Evolutionary conservation across 176 grass and related monocot species (phyloP).

Genomic region (Aegilops speltoides): DNA sequence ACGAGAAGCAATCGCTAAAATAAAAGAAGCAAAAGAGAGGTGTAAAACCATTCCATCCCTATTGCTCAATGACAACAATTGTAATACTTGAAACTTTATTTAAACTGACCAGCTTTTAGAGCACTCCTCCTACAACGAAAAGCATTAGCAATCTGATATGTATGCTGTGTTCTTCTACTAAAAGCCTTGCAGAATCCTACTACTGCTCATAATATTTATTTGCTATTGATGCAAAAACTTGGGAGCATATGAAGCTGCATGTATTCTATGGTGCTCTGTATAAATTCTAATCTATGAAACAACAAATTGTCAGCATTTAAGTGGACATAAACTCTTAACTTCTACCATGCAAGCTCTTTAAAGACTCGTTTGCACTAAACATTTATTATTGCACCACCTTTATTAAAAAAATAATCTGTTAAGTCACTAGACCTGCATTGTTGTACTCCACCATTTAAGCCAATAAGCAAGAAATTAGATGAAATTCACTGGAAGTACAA

Average conservation of each 20-base stretch:
- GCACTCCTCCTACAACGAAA: neutral
- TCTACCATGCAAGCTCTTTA: neutral
- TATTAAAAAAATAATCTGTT: neutral
- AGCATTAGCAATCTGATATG: neutral
- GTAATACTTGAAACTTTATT: neutral
- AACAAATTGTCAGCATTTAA: neutral
- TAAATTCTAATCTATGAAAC: neutral
- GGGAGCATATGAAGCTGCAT: neutral
- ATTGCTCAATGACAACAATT: neutral
- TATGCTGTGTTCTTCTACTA: neutral
- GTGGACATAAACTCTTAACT: constrained; percentile 2
- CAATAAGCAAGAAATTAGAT: neutral
- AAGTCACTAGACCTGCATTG: neutral
- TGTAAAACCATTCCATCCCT: neutral
- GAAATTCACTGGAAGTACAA: neutral
- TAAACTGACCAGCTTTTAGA: neutral
- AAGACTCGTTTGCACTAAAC: neutral
- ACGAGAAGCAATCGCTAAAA: constrained; percentile 6
- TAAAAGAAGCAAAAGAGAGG: neutral
- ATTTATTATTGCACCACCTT: neutral
- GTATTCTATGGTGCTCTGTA: neutral
- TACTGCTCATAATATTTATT: neutral
- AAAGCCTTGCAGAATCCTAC: neutral
- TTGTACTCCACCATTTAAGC: neutral
- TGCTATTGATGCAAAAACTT: neutral